Conservation (phyloP, 257 asterid species). For the Solanum sparsipilum region DNA sequence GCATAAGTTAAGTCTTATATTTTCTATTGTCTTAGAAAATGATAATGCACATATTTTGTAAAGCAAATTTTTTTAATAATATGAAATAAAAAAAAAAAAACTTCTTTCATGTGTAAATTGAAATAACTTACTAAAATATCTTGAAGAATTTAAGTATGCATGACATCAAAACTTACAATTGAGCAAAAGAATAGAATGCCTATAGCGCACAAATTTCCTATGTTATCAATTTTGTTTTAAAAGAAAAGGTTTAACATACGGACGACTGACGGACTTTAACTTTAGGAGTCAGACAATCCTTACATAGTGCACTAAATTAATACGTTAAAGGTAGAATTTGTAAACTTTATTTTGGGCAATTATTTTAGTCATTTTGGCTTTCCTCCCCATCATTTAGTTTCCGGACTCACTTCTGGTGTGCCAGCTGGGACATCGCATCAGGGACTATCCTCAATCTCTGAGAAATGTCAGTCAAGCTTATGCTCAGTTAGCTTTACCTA, state of each 20-base stretch:
- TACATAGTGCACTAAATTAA: not conserved
- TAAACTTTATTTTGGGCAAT: not conserved
- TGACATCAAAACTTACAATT: not conserved
- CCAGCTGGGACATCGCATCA: not conserved
- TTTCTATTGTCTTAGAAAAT: not conserved
- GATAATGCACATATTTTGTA: not conserved
- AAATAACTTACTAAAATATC: not conserved
- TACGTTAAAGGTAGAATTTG: not conserved
- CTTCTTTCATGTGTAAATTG: not conserved
- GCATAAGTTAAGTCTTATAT: not conserved
- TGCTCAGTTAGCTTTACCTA: not conserved
- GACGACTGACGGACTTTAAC: not conserved
- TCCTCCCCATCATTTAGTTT: not conserved
- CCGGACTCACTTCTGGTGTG: not conserved
- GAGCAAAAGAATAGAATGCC: not conserved
- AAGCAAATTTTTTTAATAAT: too few relatives aligned
- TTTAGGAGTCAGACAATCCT: not conserved
- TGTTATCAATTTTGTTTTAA: not conserved
- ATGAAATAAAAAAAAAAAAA: not conserved
- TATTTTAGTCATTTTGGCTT: not conserved
- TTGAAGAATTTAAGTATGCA: not conserved
- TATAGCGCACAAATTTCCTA: not conserved
- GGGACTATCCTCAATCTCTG: not conserved
- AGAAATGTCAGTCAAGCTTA: not conserved
- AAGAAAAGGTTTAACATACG: not conserved